These are phyloP conservation scores for Paraphoma chrysanthemicola DNA, from an alignment of 2,329 filamentous ascomycete genomes.

Conservation along the genomic window DNA sequence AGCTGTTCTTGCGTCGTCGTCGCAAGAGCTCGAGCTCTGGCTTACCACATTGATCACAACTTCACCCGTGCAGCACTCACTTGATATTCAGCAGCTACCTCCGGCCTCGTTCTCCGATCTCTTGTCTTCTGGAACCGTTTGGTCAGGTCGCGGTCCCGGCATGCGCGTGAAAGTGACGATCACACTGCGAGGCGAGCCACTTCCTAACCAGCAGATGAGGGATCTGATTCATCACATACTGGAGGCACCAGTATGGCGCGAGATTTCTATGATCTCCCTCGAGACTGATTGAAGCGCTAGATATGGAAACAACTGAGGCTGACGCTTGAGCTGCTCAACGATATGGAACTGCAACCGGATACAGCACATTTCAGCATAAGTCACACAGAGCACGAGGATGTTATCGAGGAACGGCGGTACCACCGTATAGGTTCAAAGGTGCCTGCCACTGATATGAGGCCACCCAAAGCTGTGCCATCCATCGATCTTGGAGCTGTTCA, in stretches of 20 bases:
- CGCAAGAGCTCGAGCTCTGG: conserved; percentile 42
- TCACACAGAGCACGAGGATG: conserved; percentile 11
- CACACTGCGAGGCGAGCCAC: conserved; percentile 31
- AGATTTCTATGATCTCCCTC: neutral
- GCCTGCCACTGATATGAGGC: conserved; percentile 33
- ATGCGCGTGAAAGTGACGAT: conserved; percentile 40
- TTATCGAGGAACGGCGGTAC: conserved; percentile 9
- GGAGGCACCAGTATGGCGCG: conserved; percentile 34
- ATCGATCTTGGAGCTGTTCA: conserved; percentile 36
- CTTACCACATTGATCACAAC: conserved; percentile 45
- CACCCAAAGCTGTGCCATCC: conserved; percentile 35
- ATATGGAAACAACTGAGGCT: conserved; percentile 46
- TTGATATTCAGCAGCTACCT: conserved; percentile 31
- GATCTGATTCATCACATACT: conserved; percentile 31
- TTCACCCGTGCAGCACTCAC: conserved; percentile 32
- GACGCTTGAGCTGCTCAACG: conserved; percentile 20
- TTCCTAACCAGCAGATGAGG: conserved; percentile 23
- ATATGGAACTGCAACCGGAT: conserved; percentile 1
- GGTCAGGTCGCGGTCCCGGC: conserved; percentile 42
- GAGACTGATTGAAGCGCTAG: conserved; percentile 21
- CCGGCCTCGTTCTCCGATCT: conserved; percentile 19
- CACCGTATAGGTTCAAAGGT: conserved; percentile 34
- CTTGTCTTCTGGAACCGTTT: conserved; percentile 34
- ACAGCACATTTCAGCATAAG: conserved; percentile 31
- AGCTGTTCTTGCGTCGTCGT: conserved; percentile 37